Evolutionary conservation across 371 early-diverging fungal genomes (phyloP).

Genomic region (Mortierella sp.): DNA sequence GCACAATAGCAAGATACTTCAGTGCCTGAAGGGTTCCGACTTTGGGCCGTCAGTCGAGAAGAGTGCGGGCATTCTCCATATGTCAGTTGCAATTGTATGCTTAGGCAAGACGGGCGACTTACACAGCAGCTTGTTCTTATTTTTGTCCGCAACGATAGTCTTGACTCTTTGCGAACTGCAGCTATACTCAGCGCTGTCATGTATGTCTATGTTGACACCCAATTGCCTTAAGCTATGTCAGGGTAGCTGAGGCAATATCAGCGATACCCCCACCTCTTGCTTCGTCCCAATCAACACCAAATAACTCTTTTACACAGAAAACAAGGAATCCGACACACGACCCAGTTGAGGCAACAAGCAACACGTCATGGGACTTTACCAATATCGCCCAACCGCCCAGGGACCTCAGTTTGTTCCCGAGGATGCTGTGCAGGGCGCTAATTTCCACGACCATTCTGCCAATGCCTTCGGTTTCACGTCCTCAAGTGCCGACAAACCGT

Average conservation of each 20-base stretch:
- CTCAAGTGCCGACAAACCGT: neutral
- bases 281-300: neutral
- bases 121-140: neutral
- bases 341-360: neutral
- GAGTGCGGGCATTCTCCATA: neutral
- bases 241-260: neutral
- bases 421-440: neutral
- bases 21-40: neutral
- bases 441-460: neutral
- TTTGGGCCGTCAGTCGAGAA: neutral
- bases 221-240: neutral
- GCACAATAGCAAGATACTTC: neutral
- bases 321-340: neutral
- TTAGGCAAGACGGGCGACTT: neutral
- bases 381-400: neutral
- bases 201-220: neutral
- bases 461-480: neutral
- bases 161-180: neutral
- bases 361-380: neutral
- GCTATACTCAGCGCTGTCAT: neutral
- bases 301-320: neutral
- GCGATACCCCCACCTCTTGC: neutral
- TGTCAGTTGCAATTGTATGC: neutral
- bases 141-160: neutral
- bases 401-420: neutral